Percentiles rank a stretch among this genome's conserved stretches.
These are phyloP conservation scores for Hymenoscyphus linearis DNA, from an alignment of 2,329 filamentous ascomycete species.

Conservation along the genomic window DNA sequence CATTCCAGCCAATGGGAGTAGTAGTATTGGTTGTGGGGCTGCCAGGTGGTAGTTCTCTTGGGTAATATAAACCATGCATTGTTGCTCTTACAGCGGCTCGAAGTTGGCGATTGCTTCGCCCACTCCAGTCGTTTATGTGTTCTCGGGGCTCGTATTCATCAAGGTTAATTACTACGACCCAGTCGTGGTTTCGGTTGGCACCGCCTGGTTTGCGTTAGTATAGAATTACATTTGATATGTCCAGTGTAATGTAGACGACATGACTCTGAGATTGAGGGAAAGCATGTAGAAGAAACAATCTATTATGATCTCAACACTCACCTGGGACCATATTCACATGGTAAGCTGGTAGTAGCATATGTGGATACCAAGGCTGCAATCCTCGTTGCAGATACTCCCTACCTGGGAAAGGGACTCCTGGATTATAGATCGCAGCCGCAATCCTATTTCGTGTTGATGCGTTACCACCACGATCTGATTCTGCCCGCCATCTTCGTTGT, in stretches of 20 bases:
- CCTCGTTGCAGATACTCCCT: background rate
- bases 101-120: background rate
- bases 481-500: background rate
- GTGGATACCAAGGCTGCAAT: background rate
- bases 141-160: background rate
- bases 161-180: background rate
- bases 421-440: background rate
- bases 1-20: no score
- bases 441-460: background rate
- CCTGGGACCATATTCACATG: background rate
- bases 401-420: no score
- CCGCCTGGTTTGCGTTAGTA: no score
- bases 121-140: no score
- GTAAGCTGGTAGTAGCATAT: background rate
- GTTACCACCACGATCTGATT: background rate
- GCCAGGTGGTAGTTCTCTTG: background rate
- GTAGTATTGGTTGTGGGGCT: background rate
- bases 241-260: background rate
- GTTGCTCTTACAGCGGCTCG: background rate
- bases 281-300: background rate
- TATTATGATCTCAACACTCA: no score
- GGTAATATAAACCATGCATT: background rate
- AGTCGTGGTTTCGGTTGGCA: background rate
- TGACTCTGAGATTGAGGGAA: background rate
- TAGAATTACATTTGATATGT: background rate